Conservation (phyloP, 371 early-diverging fungal genomes). For the Enteropsectra breve region DNA sequence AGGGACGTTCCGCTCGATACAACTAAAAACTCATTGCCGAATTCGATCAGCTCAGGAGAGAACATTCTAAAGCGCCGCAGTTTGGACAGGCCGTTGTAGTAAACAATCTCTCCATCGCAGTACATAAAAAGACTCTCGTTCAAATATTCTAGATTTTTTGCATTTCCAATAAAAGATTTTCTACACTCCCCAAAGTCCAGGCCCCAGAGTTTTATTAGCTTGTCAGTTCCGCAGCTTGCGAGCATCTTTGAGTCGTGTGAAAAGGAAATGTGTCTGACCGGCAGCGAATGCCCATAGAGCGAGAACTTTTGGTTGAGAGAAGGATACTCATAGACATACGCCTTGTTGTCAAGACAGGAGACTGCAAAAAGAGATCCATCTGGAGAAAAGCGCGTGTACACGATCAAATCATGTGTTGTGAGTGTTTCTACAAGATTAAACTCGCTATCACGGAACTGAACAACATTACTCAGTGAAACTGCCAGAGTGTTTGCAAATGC, state of each 20-base stretch:
- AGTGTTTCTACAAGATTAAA: conserved; percentile 20
- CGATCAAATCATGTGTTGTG: conserved; percentile 29
- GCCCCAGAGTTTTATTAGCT: conserved; percentile 60
- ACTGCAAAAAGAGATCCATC: conserved; percentile 29
- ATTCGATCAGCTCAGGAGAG: conserved; percentile 10
- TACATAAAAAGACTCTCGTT: conserved; percentile 30
- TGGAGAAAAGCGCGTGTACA: conserved; percentile 31
- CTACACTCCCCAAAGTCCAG: conserved; percentile 59
- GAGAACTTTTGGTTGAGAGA: conserved; percentile 24
- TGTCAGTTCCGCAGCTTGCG: conserved; percentile 55
- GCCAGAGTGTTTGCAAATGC: neutral
- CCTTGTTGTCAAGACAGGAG: conserved; percentile 44
- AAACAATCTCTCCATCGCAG: conserved; percentile 21
- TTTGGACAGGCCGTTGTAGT: conserved; percentile 32
- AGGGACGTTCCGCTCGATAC: conserved; percentile 8
- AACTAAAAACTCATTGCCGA: conserved; percentile 25
- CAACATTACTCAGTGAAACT: conserved; percentile 8
- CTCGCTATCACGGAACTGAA: conserved; percentile 15
- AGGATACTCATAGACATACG: conserved; percentile 43
- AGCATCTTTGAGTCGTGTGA: conserved; percentile 38
- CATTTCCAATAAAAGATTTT: conserved; percentile 50
- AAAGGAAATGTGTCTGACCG: conserved; percentile 49
- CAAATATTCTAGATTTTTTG: conserved; percentile 23
- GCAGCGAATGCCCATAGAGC: conserved; percentile 60
- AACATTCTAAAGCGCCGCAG: conserved; percentile 26